Conservation (phyloP, 768 basidiomycete species). For the Amanita phalloides region DNA sequence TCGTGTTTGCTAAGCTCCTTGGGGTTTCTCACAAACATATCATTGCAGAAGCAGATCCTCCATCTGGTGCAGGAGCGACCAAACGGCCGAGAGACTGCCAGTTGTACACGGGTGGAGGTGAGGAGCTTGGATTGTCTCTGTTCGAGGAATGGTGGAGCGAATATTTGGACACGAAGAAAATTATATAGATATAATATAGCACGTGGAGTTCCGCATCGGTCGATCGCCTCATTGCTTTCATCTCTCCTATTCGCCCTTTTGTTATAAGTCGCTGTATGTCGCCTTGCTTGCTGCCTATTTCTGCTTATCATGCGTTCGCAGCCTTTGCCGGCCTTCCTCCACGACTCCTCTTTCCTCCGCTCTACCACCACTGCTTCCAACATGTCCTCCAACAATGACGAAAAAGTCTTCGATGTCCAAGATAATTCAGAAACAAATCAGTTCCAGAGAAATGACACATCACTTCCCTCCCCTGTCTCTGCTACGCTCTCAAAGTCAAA, state of each 20-base stretch:
- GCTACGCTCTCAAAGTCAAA: conserved; percentile 30
- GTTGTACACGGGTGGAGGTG: conserved; percentile 68
- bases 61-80: conserved; percentile 54
- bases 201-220: too few species aligned
- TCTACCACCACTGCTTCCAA: not conserved
- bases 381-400: conserved; percentile 6
- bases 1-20: conserved; percentile 65
- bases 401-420: not conserved
- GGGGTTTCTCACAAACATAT: conserved; percentile 66
- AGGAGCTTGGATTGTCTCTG: conserved; percentile 46
- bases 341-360: not conserved
- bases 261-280: conserved; percentile 3
- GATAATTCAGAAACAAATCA: not conserved
- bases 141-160: conserved; percentile 85
- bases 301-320: not conserved
- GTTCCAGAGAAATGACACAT: conserved; percentile 3
- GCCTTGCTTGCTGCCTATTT: too few species aligned
- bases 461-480: conserved; percentile 52
- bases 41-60: conserved; percentile 57
- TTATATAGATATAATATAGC: not conserved
- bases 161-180: conserved; percentile 14
- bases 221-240: not conserved
- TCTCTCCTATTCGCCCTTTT: conserved; percentile 1
- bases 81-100: conserved; percentile 74
- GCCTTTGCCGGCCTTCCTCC: not conserved